Evolutionary conservation across 140 eudicot species (phyloP).

Genomic region (Oenanthe javanica): DNA sequence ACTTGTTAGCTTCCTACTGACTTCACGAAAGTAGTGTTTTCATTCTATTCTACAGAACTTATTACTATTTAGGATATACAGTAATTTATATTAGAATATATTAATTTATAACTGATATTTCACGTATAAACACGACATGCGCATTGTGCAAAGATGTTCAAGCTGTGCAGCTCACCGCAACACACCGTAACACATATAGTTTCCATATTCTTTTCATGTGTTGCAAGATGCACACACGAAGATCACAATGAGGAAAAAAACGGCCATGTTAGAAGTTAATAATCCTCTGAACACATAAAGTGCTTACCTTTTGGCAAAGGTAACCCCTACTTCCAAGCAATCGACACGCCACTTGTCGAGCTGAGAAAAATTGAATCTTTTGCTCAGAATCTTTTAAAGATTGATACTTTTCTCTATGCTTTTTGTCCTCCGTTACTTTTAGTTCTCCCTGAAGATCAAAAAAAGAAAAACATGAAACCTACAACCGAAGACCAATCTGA

Average conservation of each 20-base stretch:
- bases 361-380: slow-evolving; percentile 76
- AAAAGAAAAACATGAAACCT: neutral
- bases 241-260: neutral
- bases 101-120: neutral
- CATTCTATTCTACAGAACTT: neutral
- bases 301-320: slow-evolving; percentile 80
- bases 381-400: slow-evolving; percentile 57
- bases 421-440: slow-evolving; percentile 68
- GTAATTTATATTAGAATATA: neutral
- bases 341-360: slow-evolving; percentile 94
- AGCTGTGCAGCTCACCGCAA: neutral
- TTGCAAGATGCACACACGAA: too few species aligned
- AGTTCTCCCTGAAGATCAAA: slow-evolving; percentile 61
- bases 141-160: neutral
- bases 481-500: neutral
- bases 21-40: neutral
- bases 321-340: slow-evolving; percentile 91
- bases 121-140: neutral
- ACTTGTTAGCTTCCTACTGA: neutral
- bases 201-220: neutral
- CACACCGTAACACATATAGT: too few species aligned
- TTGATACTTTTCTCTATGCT: slow-evolving; percentile 75
- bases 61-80: neutral
- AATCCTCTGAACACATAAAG: neutral
- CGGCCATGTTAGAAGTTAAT: neutral